Evolutionary conservation across 1,284 basidiomycete species (phyloP), one percentile per base, ranked within the genome.

Genomic region (Prillingera fragicola): DNA sequence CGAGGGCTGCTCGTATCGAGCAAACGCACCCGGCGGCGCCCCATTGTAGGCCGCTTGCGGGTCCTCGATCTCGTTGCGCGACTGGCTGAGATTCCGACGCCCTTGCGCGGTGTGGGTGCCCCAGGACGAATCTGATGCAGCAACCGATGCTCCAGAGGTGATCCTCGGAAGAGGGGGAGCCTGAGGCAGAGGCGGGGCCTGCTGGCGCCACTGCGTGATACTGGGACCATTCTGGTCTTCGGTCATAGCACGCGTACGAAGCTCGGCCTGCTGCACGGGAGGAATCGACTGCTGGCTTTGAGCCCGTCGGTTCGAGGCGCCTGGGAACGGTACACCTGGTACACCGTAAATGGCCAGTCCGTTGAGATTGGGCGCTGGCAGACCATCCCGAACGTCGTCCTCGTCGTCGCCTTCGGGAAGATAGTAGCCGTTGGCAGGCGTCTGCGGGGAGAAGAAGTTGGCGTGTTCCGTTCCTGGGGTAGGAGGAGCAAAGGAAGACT

Each of bases 201-300:
- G 73, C 57, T 73, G 69, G 55, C 80, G 73, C 84, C 84, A 85
- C 52, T 81, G 80, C 2, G 75, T 73, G 72, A 85, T 81, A 15
- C 77, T 73, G 14, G 78, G 73, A 2, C 83, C 80, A 52, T 78
- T 80, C 41, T 76, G 74, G 60, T 85, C 84, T 60, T 87, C 85
- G 10, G 84, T 84, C 53, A 80, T 77, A n/a, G 82, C 81, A 29
- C 85, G 75, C 15, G 60, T 48, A 59, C 70, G 19, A 70, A 67
- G 53, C 76, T 69, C 67, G 17, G 69, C 78, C 41, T 80, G 78
- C 44, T 69, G 62, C 28, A 82, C 80, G 14, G 77, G 69, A 6
- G 79, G 78, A 63, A 81, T 75, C 52, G 73, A 80, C 58, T 78
- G 66, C 40, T 65, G 63, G 48, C 74, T 79, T 45, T 79, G 75